Percentiles rank a stretch among this genome's conserved stretches.
Evolutionary conservation across 805 yeast species (phyloP).

Genomic region (Barnettozyma californica): DNA sequence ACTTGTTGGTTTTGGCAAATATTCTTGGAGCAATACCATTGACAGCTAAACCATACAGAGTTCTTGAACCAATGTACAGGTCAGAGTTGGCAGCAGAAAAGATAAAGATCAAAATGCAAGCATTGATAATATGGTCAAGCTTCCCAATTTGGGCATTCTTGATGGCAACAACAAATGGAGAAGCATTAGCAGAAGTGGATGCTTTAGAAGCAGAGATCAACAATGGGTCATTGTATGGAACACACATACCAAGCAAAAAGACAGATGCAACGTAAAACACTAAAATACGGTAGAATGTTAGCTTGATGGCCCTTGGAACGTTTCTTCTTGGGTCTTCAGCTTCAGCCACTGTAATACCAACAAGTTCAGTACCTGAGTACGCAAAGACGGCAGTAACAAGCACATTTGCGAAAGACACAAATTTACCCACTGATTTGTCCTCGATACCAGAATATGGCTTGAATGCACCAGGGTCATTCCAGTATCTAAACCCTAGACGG

Average conservation of each 20-base stretch:
- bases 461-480: conserved; percentile 68
- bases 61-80: conserved; percentile 72
- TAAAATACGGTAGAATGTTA: conserved; percentile 64
- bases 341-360: conserved; percentile 73
- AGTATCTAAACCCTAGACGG: conserved; percentile 66
- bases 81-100: conserved; percentile 81
- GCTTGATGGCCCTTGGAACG: conserved; percentile 66
- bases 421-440: conserved; percentile 45
- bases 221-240: conserved; percentile 49
- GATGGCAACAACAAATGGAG: conserved; percentile 84
- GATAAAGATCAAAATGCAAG: conserved; percentile 69
- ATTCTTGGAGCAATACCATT: conserved; percentile 71
- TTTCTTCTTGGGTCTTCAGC: conserved; percentile 62
- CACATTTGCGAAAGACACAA: conserved; percentile 57
- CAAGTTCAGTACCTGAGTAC: conserved; percentile 62
- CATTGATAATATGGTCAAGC: conserved; percentile 72
- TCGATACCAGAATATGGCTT: conserved; percentile 38
- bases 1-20: conserved; percentile 57
- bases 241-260: conserved; percentile 63
- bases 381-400: conserved; percentile 66
- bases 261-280: conserved; percentile 59
- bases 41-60: conserved; percentile 63
- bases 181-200: conserved; percentile 58
- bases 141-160: conserved; percentile 57
- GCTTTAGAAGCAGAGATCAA: conserved; percentile 44